Base-by-base conservation (phyloP, 2,329 filamentous ascomycete genomes). In the Botrytis elliptica region DNA sequence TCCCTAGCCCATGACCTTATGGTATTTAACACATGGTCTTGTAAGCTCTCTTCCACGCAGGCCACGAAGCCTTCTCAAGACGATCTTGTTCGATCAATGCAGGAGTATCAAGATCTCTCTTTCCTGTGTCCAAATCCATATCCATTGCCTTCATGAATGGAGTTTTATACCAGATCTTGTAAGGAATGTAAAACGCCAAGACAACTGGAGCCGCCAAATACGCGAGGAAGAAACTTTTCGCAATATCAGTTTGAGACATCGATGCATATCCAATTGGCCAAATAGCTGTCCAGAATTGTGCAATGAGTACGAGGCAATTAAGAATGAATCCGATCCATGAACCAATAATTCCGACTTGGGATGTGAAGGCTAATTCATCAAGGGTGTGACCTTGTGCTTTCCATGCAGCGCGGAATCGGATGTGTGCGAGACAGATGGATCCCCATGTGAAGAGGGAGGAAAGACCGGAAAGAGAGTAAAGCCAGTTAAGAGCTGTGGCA, bases 381-480 rank as follows among this genome's bases (percentile, higher is more conserved):
- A 91, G 80, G 3, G 84, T 85, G 77, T 87, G 88, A 38, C 89
- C 89, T 73, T 90, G 74, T 25, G 82, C 79, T 36, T 80, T 81
- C 90, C 90, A 92, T 0, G 89, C 90, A 7, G 79, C 76, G 55
- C 90, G 89, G 86, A 91, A 92, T 33, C 91, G 89, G 79, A 93
- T 91, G 78, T 93, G 91, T 3, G 89, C 86, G 29, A 90, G 80
- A 80, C 89, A 91, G 77, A 92, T 90, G 64, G 87, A 89, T 36
- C 85, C 88, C 90, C 90, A 92, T 25, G 89, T 79, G 73, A 80
- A 91, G 63, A 92, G 85, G 38, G 88, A 86, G 20, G 87, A 86
- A 2, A 92, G 85, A 71, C 88, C 90, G 4, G 89, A 91, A 20
- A 92, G 83, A 9, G 90, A 88, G 40, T 89, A 85, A 2, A 92